These are phyloP conservation scores for Irpex sp. DNA, from an alignment of 1,284 basidiomycete genomes.

Conservation along the genomic window DNA sequence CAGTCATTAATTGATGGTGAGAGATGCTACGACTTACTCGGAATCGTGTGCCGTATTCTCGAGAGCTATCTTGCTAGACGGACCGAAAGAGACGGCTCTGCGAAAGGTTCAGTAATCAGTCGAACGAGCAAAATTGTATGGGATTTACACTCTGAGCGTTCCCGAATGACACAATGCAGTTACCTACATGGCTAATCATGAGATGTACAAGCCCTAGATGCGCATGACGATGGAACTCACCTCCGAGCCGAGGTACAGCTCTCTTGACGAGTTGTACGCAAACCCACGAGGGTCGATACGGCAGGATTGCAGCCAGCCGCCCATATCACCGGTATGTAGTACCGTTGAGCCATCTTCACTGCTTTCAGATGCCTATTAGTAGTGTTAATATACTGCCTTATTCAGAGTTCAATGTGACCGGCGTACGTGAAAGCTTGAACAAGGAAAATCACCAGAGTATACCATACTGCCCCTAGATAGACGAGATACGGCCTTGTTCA, in stretches of 20 bases:
- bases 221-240: constrained; percentile 9
- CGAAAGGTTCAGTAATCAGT: not conserved
- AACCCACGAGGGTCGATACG: constrained; percentile 6
- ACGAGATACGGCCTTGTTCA: not conserved
- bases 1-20: not conserved
- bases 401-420: not conserved
- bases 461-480: constrained; percentile 1
- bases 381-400: not conserved
- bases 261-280: constrained; percentile 10
- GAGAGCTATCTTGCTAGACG: constrained; percentile 43
- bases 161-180: constrained; percentile 19
- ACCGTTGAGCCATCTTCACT: not conserved
- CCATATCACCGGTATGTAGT: constrained; percentile 16
- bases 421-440: constrained; percentile 1
- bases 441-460: not conserved
- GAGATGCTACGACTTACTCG: constrained; percentile 21
- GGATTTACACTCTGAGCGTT: constrained; percentile 17
- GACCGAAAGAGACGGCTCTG: constrained; percentile 52
- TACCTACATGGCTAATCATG: constrained; percentile 12
- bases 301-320: constrained; percentile 25
- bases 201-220: not conserved
- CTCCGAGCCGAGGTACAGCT: constrained; percentile 20
- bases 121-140: too few relatives aligned
- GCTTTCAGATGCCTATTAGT: not conserved
- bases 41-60: constrained; percentile 39